Base-by-base conservation (phyloP, 2,329 filamentous ascomycete genomes). In the Zasmidium citrigriseum region DNA sequence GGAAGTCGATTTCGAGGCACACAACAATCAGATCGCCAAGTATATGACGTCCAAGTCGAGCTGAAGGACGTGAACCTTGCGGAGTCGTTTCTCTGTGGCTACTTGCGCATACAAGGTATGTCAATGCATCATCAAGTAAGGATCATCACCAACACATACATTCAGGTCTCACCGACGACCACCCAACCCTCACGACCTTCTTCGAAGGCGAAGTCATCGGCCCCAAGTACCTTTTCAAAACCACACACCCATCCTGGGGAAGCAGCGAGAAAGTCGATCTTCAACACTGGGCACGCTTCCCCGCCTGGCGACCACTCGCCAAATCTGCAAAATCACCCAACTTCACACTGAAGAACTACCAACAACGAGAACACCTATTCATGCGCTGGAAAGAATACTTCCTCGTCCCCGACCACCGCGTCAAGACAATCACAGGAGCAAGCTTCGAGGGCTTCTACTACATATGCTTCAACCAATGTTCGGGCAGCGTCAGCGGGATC, bases 351-450 rank as follows among this genome's bases (percentile, higher is more conserved):
- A 87, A 79, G 64, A 89, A 96, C 67, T 85, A 89, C 66, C 84
- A 86, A 49, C 89, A 96, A 71, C 83, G 87, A 63, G 93, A 97
- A 67, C 88, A 96, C 73, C 88, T 99, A 27, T 99, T 97, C 71
- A 99, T 99, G 95, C 87, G 95, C 60, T 99, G 95, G 95, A 99
- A 99, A 76, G 95, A 99, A 72, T 92, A 96, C 69, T 99, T 99
- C 70, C 80, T 99, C 0, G 95, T 99, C 0, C 95, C 95, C 1
- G 93, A 99, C 70, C 95, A 99, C 73, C 86, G 90, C 16, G 92
- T 98, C 20, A 85, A 89, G 61, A 96, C 90, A 11, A 96, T 99
- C 61, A 90, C 87, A 29, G 95, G 95, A 18, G 95, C 95, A 7
- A 98, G 93, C 71, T 99, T 98, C 60, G 95, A 99, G 72, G 95